A percentile compares a stretch with the other conserved stretches of the same genome.
phyloP scores from a whole-genome alignment of 768 basidiomycete species.

The Tricholoma hemisulphureum region DNA sequence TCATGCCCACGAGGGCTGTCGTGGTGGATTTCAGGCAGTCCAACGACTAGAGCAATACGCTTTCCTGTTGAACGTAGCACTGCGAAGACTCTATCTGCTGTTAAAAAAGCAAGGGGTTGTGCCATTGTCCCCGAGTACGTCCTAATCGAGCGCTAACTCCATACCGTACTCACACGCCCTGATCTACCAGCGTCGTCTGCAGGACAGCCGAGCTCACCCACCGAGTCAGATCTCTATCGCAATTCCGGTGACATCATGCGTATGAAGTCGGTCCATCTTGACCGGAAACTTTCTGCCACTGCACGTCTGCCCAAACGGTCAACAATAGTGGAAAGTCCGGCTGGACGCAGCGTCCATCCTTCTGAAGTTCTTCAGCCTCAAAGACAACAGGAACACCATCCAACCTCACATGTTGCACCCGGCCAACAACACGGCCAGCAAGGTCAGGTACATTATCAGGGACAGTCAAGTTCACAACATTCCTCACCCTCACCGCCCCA shows the following conservation, averaged over 20 bases:
- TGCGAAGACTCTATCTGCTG: slow-evolving; percentile 84
- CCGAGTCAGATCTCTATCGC: slow-evolving; percentile 74
- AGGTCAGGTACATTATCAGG: slow-evolving; percentile 38
- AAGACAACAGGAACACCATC: slow-evolving; percentile 42
- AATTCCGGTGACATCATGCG: slow-evolving; percentile 90
- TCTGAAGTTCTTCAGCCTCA: slow-evolving; percentile 54
- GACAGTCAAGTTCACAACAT: slow-evolving; percentile 30
- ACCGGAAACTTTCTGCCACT: slow-evolving; percentile 93
- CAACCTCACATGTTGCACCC: slow-evolving; percentile 27
- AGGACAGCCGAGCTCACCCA: slow-evolving; percentile 31
- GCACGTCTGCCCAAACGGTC: slow-evolving; percentile 91
- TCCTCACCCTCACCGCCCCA: slow-evolving; percentile 25
- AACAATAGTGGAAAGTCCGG: slow-evolving; percentile 92
- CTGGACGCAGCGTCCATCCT: slow-evolving; percentile 80
- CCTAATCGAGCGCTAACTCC: not conserved
- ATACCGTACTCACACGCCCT: slow-evolving; percentile 9
- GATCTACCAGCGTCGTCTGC: slow-evolving; percentile 25
- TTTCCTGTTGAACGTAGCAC: slow-evolving; percentile 92
- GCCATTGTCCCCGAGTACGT: slow-evolving; percentile 71
- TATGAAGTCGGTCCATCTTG: slow-evolving; percentile 91
- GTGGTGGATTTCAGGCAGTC: slow-evolving; percentile 83
- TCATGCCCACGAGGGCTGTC: slow-evolving; percentile 67
- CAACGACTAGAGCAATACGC: slow-evolving; percentile 97
- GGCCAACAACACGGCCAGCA: slow-evolving; percentile 31
- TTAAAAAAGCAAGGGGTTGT: slow-evolving; percentile 89